These are phyloP conservation scores for Podaxis sp. DNA, from an alignment of 768 basidiomycete genomes.

Conservation along the genomic window DNA sequence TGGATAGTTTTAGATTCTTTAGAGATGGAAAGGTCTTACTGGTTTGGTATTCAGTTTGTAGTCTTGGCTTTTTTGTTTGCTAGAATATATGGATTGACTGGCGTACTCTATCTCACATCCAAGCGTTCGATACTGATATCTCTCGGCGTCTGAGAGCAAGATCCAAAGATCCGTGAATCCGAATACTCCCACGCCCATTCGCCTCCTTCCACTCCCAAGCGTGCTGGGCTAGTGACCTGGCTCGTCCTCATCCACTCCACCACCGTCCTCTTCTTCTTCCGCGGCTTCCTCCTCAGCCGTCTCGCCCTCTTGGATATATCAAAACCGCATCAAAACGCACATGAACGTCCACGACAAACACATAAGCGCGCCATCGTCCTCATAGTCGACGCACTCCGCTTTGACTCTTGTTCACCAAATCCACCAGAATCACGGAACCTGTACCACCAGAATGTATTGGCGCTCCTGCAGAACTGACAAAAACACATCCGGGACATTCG, in stretches of 20 bases:
- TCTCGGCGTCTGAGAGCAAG: neutral
- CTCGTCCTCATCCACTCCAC: slow-evolving; percentile 59
- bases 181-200: slow-evolving; percentile 1
- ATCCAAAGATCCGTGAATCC: neutral
- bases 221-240: slow-evolving; percentile 33
- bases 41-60: no score
- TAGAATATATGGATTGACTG: no score
- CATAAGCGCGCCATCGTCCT: slow-evolving; percentile 68
- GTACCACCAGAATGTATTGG: slow-evolving; percentile 77
- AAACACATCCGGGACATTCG: slow-evolving; percentile 63
- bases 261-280: slow-evolving; percentile 86
- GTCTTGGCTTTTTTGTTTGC: no score
- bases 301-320: slow-evolving; percentile 64
- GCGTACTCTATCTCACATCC: no score
- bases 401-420: slow-evolving; percentile 84
- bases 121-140: no score
- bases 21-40: no score
- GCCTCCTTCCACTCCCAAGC: slow-evolving; percentile 1
- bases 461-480: slow-evolving; percentile 69
- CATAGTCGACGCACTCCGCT: slow-evolving; percentile 90
- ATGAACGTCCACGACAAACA: slow-evolving; percentile 56
- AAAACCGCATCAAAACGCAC: slow-evolving; percentile 31
- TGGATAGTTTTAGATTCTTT: no score
- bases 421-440: slow-evolving; percentile 61
- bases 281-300: slow-evolving; percentile 84